Evolutionary conservation across 768 basidiomycete genomes (phyloP).

Genomic region (Myochromella boudieri): DNA sequence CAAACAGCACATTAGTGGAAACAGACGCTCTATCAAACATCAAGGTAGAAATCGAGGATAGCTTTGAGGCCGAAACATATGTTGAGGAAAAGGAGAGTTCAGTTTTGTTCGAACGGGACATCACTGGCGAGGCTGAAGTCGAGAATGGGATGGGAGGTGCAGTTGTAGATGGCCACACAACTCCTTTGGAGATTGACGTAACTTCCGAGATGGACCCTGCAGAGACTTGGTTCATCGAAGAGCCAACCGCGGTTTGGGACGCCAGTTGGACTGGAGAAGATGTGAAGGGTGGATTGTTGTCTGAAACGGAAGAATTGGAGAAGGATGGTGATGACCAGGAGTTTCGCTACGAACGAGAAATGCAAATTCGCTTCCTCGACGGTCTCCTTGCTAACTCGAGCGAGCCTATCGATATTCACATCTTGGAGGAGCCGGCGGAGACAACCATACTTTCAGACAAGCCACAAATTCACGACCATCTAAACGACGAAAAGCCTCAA

Average conservation of each 20-base stretch:
- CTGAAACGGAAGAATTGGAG: background rate
- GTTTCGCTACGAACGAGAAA: no score
- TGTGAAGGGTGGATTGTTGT: slow-evolving; percentile 3
- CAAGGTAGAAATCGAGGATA: background rate
- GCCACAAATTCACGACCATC: background rate
- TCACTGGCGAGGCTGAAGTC: background rate
- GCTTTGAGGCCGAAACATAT: background rate
- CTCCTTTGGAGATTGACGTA: background rate
- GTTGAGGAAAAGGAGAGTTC: slow-evolving; percentile 2
- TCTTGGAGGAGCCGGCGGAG: slow-evolving; percentile 3
- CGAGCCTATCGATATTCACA: slow-evolving; percentile 7
- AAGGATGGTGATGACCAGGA: no score
- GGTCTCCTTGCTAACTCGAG: slow-evolving; percentile 4
- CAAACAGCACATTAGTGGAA: no score
- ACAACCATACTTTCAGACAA: background rate
- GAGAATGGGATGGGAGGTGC: background rate
- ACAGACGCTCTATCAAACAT: background rate
- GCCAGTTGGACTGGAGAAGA: slow-evolving; percentile 8
- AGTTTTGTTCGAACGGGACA: slow-evolving; percentile 1
- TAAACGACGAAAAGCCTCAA: slow-evolving; percentile 5
- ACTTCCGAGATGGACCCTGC: slow-evolving; percentile 12
- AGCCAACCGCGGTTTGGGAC: slow-evolving; percentile 16
- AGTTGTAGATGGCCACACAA: background rate
- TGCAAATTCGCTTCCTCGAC: slow-evolving; percentile 7
- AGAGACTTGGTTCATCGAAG: slow-evolving; percentile 20